These are phyloP conservation scores for Leucocoprinus sp. DNA, from an alignment of 768 basidiomycete genomes.

Conservation along the genomic window DNA sequence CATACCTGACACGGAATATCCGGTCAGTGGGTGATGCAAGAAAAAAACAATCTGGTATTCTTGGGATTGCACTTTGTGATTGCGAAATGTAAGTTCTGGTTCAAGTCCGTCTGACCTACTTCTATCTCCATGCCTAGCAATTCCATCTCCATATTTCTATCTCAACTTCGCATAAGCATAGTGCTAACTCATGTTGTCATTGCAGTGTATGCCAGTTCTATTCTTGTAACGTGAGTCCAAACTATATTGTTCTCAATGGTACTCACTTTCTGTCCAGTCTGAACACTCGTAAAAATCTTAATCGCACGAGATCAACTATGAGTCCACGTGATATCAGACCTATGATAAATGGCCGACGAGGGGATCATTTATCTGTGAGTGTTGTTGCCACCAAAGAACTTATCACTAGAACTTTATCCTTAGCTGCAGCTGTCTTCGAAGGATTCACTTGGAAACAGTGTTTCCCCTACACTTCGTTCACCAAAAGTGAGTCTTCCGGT, in stretches of 20 bases:
- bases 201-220: constrained; percentile 39
- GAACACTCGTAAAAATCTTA: constrained; percentile 16
- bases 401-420: not conserved
- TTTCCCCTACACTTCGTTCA: constrained; percentile 5
- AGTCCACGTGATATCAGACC: constrained; percentile 10
- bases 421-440: not conserved
- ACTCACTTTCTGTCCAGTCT: constrained; percentile 7
- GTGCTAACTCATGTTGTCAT: not conserved
- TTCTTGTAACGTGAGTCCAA: constrained; percentile 25
- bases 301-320: constrained; percentile 11
- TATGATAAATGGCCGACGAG: constrained; percentile 13
- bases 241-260: not conserved
- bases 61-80: constrained; percentile 44
- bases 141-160: not conserved
- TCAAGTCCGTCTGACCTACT: not conserved
- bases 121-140: too few species aligned
- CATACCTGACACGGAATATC: constrained; percentile 2
- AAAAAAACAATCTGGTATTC: constrained; percentile 35
- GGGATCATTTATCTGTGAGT: constrained; percentile 1
- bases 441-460: constrained; percentile 1
- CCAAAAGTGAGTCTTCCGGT: constrained; percentile 1
- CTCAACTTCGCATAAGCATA: not conserved
- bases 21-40: constrained; percentile 39
- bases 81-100: constrained; percentile 27
- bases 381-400: not conserved